Evolutionary conservation across 441 rosid species (phyloP), one percentile per base, ranked within the genome.

Genomic region (Pelargonium myrrhifolium): DNA sequence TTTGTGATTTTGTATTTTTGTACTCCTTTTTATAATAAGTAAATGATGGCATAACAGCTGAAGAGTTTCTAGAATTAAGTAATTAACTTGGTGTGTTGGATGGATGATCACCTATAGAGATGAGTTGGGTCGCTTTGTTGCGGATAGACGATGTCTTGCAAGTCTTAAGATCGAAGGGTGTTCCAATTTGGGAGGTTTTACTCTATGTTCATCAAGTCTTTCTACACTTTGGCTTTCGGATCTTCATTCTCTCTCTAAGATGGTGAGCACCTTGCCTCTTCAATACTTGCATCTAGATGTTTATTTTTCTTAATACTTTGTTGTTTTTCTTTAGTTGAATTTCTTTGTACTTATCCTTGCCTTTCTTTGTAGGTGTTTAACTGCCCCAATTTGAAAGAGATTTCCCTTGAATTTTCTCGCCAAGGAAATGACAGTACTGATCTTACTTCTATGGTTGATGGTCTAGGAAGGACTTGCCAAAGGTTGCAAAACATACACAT

Each of bases 91-190:
- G n/a, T n/a, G n/a, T n/a, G n/a, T n/a, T n/a, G n/a, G n/a, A n/a
- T n/a, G n/a, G n/a, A 47, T 47, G 55, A 47, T 47, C 6, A 47
- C 55, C 55, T 80, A 78, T 75, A 92, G 99, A 28, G 94, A 89
- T 78, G 99, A 92, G 77, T 65, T 94, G 68, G 81, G 84, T 76
- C 97, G 97, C 56, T 94, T 92, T 89, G 97, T 94, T 72, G 89
- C 97, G 61, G 89, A 89, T 74, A 92, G 84, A 74, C 89, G 87
- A 72, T 87, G 93, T 75, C 90, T 89, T 14, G 75, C 77, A 68
- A 83, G 77, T 77, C 91, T 94, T 73, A 92, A 89, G 86, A 88
- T 94, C 97, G 96, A 89, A 79, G 97, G 98, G 14, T 92, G 98
- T 78, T 80, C 91, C 64, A 92, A 83, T 79, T 78, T 94, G 40